Percentiles rank a stretch among this genome's conserved stretches.
These are phyloP conservation scores for Euphorbia lathyris DNA, from an alignment of 345 rosid species.

Conservation along the genomic window DNA sequence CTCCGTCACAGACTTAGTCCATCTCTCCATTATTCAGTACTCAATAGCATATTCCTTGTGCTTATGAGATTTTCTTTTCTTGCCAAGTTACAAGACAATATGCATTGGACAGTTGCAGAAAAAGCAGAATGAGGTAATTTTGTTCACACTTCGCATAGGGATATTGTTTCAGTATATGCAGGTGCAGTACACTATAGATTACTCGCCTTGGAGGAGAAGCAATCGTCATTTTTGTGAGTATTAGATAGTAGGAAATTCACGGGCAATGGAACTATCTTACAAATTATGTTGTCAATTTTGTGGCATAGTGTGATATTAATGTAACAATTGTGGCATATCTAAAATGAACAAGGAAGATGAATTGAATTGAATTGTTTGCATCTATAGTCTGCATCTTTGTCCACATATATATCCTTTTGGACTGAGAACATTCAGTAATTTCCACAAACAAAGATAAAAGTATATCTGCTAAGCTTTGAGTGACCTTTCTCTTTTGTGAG, in stretches of 20 bases:
- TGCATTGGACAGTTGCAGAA: neutral
- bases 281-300: neutral
- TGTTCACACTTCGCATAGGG: neutral
- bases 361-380: neutral
- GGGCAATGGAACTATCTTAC: neutral
- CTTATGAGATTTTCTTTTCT: neutral
- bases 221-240: neutral
- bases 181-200: neutral
- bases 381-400: too few relatives aligned
- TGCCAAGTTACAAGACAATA: neutral
- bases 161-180: neutral
- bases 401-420: neutral
- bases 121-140: neutral
- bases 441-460: neutral
- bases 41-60: neutral
- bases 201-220: neutral
- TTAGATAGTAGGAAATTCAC: neutral
- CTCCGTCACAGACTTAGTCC: neutral
- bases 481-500: neutral
- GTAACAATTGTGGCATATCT: neutral
- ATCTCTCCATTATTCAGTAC: neutral
- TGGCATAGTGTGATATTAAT: neutral
- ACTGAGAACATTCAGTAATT: neutral
- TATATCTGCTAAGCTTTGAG: neutral
- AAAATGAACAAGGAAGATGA: neutral